Base-by-base conservation (phyloP, 2,329 filamentous ascomycete genomes). In the Elsinoe ampelina region DNA sequence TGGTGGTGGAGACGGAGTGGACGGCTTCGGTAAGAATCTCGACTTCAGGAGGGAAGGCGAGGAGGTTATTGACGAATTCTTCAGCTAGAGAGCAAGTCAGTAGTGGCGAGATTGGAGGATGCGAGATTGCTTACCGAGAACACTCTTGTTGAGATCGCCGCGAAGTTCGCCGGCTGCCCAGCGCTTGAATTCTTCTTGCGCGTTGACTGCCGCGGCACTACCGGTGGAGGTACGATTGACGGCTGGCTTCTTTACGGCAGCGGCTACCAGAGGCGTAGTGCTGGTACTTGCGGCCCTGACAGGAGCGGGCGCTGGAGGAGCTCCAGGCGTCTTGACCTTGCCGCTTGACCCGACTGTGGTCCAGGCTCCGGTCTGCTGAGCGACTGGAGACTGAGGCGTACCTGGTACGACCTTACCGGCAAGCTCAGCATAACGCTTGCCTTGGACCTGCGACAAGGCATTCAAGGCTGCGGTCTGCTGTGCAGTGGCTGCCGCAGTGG, bases 341-440 rank as follows among this genome's bases (percentile, higher is more conserved):
- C 93, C 93, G 62, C 91, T 86, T 34, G 92, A 90, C 48, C 93
- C 93, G 39, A 98, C 92, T 0, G 91, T 97, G 10, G 91, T 92
- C 93, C 93, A 98, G 1, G 90, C 89, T 57, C 79, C 76, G 57
- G 77, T 70, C n/a, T 75, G 66, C 57, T 75, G 65, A 5, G 72
- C 71, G 12, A 71, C 65, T 12, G 70, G 61, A 65, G 61, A 19
- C 71, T 63, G 58, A 68, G 71, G 66, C 17, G 66, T 60, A 19
- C 75, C 70, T 17, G 77, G 69, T 35, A 78, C 72, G 30, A 77
- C 77, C 76, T 96, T 96, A 70, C 89, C 84, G 5, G 93, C 93
- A 26, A 98, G 82, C 70, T 96, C 93, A 17, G 93, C 92, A 70
- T 97, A 97, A 57, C 92, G 87, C 76, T 97, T 97, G 38, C 87